phyloP scores from a whole-genome alignment of 1,284 basidiomycete species.

The Ustilago nuda region DNA sequence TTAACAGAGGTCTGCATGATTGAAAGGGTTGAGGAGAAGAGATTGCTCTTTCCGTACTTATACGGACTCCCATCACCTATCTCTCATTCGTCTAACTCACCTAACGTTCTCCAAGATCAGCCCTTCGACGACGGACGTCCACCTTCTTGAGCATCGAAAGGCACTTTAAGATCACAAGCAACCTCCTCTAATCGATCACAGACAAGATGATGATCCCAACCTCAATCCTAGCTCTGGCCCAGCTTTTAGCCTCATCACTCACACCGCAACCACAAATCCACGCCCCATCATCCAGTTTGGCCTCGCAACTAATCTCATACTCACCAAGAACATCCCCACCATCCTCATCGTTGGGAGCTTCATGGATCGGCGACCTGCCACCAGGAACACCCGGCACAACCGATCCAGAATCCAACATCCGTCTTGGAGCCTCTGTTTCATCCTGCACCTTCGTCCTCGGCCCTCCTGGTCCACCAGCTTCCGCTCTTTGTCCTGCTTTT shows the following conservation, averaged over 20 bases:
- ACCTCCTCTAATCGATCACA: neutral
- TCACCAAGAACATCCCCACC: neutral
- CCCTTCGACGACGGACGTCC: no score
- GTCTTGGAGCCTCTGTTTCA: slow-evolving; percentile 11
- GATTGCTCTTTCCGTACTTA: no score
- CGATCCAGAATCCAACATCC: neutral
- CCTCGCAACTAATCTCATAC: no score
- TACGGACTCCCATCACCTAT: no score
- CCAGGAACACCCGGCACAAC: neutral
- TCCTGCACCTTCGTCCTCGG: slow-evolving; percentile 41
- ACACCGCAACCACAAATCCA: slow-evolving; percentile 2
- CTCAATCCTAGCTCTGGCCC: slow-evolving; percentile 13
- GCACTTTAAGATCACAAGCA: neutral
- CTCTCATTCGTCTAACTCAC: no score
- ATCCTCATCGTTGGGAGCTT: neutral
- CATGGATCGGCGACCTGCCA: slow-evolving; percentile 14
- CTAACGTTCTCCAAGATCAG: no score
- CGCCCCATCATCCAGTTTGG: neutral
- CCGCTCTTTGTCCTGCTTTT: slow-evolving; percentile 34
- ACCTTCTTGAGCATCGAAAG: no score
- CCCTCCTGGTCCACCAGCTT: slow-evolving; percentile 24
- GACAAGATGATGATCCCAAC: slow-evolving; percentile 16
- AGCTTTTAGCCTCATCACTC: neutral
- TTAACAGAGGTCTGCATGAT: no score
- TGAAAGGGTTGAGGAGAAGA: no score